Base-by-base conservation (phyloP, 108 stramenopile genomes). In the Fragilaria radians region DNA sequence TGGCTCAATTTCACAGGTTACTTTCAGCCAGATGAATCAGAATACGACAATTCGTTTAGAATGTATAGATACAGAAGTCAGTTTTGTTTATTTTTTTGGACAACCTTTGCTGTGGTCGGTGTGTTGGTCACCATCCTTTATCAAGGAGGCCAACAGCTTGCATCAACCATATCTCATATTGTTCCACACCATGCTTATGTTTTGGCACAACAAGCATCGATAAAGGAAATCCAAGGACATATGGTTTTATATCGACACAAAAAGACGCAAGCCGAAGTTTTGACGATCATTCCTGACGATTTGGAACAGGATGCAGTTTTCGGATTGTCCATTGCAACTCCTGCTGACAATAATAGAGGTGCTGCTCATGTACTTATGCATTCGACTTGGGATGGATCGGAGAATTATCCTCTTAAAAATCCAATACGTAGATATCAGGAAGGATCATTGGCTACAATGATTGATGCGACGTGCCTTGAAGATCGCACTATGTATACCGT, bases 401-500 rank as follows among this genome's bases (percentile, higher is more conserved):
- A 67, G 19, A 88, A 90, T 31, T 97, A 85, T 68, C 89, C 93
- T 32, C 67, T 86, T 27, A 93, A 94, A 66, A 96, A 97, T 72
- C 96, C 96, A 3, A 94, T 97, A 66, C 91, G 89, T 53, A 81
- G 95, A 53, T 63, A 97, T 21, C 66, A 91, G 48, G 87, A 87
- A 58, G 93, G 95, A 52, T 89, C 86, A 25, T 63, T 97, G 17
- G 89, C 97, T 53, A 97, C 96, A 0, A 94, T 94, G 60, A 61
- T 96, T 54, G 95, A 98, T 73, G 92, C 95, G 4, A 85, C 93
- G 65, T 94, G 94, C 22, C 93, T 92, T 67, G 83, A 86, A 19
- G 97, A 98, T 87, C 80, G 95, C 22, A 96, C 96, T 45, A 76
- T 80, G 23, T 98, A 96, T 77, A 88, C 94, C 5, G 83, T 95